These are phyloP conservation scores for Jamesozyma spencerorum DNA, from an alignment of 805 yeast genomes.

Conservation along the genomic window DNA sequence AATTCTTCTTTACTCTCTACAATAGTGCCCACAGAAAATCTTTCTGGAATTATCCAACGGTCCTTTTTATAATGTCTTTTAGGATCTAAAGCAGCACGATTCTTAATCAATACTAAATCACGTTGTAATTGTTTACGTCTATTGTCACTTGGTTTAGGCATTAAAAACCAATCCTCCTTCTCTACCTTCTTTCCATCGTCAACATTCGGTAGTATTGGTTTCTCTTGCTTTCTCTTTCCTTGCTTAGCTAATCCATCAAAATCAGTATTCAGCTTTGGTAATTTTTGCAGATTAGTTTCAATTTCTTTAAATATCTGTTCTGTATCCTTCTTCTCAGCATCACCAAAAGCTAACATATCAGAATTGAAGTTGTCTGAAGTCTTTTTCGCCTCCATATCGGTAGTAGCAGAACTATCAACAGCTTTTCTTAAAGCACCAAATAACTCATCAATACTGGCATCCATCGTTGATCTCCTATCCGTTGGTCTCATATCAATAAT, in stretches of 20 bases:
- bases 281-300: conserved; percentile 18
- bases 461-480: conserved; percentile 1
- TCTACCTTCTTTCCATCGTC: conserved; percentile 5
- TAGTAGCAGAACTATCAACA: neutral
- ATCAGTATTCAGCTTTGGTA: conserved; percentile 24
- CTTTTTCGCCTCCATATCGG: neutral
- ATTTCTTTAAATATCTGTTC: conserved; percentile 23
- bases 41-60: conserved; percentile 66
- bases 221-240: neutral
- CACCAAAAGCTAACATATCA: conserved; percentile 11
- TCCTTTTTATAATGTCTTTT: conserved; percentile 90
- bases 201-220: conserved; percentile 1
- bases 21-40: conserved; percentile 83
- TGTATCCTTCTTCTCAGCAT: conserved; percentile 11
- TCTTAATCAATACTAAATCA: conserved; percentile 69
- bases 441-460: conserved; percentile 13
- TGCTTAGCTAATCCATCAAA: conserved; percentile 21
- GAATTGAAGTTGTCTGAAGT: conserved; percentile 1
- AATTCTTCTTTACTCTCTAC: conserved; percentile 75
- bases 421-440: conserved; percentile 12
- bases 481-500: neutral
- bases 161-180: conserved; percentile 64
- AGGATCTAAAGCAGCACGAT: conserved; percentile 88
- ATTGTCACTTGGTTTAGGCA: conserved; percentile 70
- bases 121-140: conserved; percentile 49